Evolutionary conservation across 345 rosid species (phyloP).

Genomic region (Moricandia arvensis): DNA sequence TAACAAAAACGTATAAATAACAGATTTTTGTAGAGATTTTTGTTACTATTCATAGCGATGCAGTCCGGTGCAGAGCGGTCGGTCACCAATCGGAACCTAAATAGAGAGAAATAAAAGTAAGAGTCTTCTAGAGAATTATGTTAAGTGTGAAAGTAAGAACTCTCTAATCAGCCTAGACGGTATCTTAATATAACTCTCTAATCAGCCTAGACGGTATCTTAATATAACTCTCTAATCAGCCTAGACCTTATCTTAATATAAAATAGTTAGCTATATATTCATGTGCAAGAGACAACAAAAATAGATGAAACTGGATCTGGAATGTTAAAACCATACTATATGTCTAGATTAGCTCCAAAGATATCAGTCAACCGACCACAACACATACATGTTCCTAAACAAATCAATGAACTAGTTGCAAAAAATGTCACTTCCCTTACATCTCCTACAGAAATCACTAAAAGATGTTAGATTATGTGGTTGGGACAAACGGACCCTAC

Average conservation of each 20-base stretch:
- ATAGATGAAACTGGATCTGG: neutral
- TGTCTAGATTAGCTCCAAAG: neutral
- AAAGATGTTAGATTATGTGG: slow-evolving; percentile 18
- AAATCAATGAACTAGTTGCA: slow-evolving; percentile 14
- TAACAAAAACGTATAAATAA: no score
- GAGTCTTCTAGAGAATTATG: neutral
- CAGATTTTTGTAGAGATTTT: no score
- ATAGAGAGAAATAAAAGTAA: no score
- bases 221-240: no score
- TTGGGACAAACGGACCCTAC: slow-evolving; percentile 34
- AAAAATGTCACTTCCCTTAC: slow-evolving; percentile 6
- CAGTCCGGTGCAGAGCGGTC: no score
- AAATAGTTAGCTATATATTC: neutral
- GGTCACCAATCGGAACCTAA: no score
- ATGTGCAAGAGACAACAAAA: neutral
- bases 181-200: no score
- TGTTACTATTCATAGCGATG: no score
- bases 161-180: neutral
- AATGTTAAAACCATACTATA: neutral
- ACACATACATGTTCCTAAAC: slow-evolving; percentile 7
- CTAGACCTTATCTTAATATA: neutral
- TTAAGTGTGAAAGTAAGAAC: neutral
- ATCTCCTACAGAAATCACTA: slow-evolving; percentile 6
- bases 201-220: no score
- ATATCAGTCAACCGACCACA: neutral